phyloP scores from a whole-genome alignment of 1,284 basidiomycete genomes.

The Cutaneotrichosporon cutaneum region DNA sequence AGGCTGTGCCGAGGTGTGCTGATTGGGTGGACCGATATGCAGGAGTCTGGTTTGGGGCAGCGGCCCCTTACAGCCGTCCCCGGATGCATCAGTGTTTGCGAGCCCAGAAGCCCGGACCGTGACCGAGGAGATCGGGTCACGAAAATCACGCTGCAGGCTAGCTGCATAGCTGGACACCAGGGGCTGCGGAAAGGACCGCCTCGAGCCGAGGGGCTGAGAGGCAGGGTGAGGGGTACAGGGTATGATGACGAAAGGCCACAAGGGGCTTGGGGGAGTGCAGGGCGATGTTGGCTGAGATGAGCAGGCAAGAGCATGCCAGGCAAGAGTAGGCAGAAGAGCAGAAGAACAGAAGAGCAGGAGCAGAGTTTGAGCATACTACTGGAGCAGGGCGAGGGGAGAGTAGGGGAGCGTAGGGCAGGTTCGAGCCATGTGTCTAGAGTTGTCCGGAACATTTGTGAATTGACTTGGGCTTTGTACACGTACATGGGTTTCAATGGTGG shows the following conservation, averaged over 20 bases:
- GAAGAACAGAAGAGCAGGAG: too few relatives aligned
- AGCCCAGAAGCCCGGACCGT: neutral
- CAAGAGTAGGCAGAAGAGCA: too few relatives aligned
- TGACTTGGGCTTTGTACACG: too few relatives aligned
- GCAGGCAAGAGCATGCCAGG: too few relatives aligned
- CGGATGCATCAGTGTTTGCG: neutral
- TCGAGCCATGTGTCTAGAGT: too few relatives aligned
- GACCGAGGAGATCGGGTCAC: neutral
- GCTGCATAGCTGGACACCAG: neutral
- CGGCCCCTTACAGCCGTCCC: neutral
- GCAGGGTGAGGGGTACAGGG: neutral
- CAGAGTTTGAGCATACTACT: too few relatives aligned
- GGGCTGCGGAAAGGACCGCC: neutral
- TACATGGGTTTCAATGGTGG: too few relatives aligned
- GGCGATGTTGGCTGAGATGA: neutral
- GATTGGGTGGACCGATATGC: neutral
- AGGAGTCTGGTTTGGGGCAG: neutral
- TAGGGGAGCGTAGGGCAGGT: too few relatives aligned
- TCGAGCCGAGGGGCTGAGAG: neutral
- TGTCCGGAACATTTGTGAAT: too few relatives aligned
- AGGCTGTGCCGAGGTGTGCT: neutral
- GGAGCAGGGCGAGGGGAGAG: too few relatives aligned
- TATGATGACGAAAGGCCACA: neutral
- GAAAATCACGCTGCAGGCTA: neutral
- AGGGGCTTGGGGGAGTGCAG: neutral